These are phyloP conservation scores for Trichoderma sp. DNA, from an alignment of 2,329 filamentous ascomycete species.

Conservation along the genomic window DNA sequence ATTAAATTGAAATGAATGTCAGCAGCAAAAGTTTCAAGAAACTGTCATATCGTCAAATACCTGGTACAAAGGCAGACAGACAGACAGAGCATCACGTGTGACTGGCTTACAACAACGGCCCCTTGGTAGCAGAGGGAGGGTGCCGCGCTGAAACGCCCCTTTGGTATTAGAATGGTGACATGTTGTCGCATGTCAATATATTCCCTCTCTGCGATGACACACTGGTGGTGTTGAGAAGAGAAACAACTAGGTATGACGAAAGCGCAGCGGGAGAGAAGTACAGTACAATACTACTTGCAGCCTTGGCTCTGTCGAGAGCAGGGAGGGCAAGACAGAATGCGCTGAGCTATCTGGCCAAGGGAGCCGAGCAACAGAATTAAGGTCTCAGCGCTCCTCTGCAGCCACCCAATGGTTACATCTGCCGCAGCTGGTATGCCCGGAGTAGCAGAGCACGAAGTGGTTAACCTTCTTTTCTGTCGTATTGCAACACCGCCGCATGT, in stretches of 20 bases:
- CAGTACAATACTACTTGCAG: no score
- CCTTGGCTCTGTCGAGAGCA: background rate
- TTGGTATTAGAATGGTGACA: background rate
- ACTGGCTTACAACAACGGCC: background rate
- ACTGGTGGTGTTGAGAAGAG: constrained; percentile 4
- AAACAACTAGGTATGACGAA: constrained; percentile 3
- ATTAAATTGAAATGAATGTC: background rate
- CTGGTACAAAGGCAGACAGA: background rate
- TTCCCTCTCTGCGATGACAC: background rate
- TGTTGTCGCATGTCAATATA: background rate
- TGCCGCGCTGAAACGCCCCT: constrained; percentile 14
- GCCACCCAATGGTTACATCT: constrained; percentile 6
- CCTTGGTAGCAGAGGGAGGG: background rate
- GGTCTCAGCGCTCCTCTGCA: background rate
- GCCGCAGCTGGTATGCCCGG: background rate
- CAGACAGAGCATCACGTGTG: background rate
- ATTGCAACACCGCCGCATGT: background rate
- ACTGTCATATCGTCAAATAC: background rate
- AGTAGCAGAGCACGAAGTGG: background rate
- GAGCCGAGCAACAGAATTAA: constrained; percentile 2
- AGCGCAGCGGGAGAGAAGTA: background rate
- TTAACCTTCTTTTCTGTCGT: constrained; percentile 15
- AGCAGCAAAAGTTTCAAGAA: background rate
- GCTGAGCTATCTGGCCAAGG: background rate
- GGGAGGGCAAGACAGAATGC: background rate